Evolutionary conservation across 345 rosid species (phyloP), one percentile per base, ranked within the genome.

Genomic region (Camelina sativa): DNA sequence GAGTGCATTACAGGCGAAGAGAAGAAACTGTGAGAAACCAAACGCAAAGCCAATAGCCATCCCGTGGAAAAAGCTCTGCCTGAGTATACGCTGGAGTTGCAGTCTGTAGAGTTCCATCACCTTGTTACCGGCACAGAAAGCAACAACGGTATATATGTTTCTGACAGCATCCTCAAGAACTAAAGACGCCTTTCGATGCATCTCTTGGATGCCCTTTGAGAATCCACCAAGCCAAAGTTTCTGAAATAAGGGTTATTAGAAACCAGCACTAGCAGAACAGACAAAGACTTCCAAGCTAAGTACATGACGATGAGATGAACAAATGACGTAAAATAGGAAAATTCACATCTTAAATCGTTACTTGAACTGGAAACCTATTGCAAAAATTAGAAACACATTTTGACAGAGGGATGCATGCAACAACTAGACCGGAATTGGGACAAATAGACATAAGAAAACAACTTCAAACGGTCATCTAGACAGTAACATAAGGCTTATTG

Each of bases 171-270:
- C 99, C 83, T 96, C 99, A 40, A 96, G 99, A 70, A 96, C 99
- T 82, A 96, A 81, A 46, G 98, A 92, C 60, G 99, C 99, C 85
- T 96, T 96, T 77, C 96, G 75, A 76, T 96, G 99, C 99, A 92
- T 92, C 87, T 92, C 98, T 85, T 96, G 99, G 80, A 96, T 96
- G 59, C 99, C 99, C 84, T 87, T 86, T 23, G 99, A 96, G 81
- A 96, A 96, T 81, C 99, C 99, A 73, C 91, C 96, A n/a, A 96
- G 98, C 99, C 99, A 96, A 78, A 92, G 76, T 84, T 96, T 96
- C 99, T 96, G 88, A 74, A 89, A 75, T 32, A 69, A 35, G 22
- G 65, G 22, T 23, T 8, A 23, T 68, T 37, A 64, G 22, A 60
- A 59, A 41, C 22, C 44, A 60, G 66, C 28, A 35, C 12, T 37